Base-by-base conservation (phyloP, 176 grass and related monocot genomes). In the Rhynchospora breviuscula region DNA sequence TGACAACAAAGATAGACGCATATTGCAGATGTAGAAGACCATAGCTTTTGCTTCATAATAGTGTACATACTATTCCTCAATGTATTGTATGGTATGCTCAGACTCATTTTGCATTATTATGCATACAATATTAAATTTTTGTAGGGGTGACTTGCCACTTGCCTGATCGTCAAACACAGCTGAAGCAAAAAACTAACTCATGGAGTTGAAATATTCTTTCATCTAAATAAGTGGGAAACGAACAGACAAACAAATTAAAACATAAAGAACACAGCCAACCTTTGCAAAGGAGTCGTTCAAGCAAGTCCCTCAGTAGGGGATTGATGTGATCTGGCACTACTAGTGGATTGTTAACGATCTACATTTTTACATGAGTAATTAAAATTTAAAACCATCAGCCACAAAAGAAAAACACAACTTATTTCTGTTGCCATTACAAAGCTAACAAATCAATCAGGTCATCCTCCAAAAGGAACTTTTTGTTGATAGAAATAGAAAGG, bases 211-310 rank as follows among this genome's bases (percentile, higher is more conserved):
- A 3, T 7, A 31, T 22, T 18, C 48, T 47, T 12, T 23, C 46
- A 14, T 63, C 17, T 31, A 40, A n/a, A 5, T 6, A 84, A 25
- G 7, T 46, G 8, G 26, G 13, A 21, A 13, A 9, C 5, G 22
- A 76, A 13, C 13, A 76, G 0, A 33, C 13, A 43, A 8, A 10
- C 4, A 4, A 35, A 40, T 40, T 35, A 14, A 58, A 21, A 10
- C 19, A 67, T 40, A 40, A 40, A 40, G 31, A 56, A 12, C 18
- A 23, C 15, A 14, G 73, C 58, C 12, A 84, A 98, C 92, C 92
- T 94, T 93, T 98, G 84, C 87, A 98, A 62, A 98, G 95, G 75
- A 98, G 90, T 68, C 84, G 78, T 91, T 84, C 72, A 59, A 98
- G 58, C 85, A 98, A 90, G 85, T 89, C 89, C 85, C 60, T 81